These are phyloP conservation scores for Boletus bicolor DNA, from an alignment of 768 basidiomycete genomes.

Conservation along the genomic window DNA sequence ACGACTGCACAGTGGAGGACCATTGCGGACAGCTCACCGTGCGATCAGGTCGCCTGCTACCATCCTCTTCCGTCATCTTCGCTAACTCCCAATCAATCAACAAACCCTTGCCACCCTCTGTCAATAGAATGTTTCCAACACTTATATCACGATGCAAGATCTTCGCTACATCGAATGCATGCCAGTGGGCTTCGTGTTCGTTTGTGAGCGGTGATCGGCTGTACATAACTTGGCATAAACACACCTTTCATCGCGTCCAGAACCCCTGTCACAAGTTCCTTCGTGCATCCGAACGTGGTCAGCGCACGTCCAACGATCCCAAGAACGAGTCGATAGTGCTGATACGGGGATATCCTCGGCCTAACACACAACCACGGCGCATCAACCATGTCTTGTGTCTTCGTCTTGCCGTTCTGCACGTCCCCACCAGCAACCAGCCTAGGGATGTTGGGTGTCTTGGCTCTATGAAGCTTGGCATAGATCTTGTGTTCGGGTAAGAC, in stretches of 20 bases:
- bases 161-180: slow-evolving; percentile 13
- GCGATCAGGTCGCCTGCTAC: background rate
- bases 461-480: background rate
- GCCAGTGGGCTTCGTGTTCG: slow-evolving; percentile 18
- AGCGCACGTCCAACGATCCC: background rate
- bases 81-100: slow-evolving; percentile 26
- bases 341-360: background rate
- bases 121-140: background rate
- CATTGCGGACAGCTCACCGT: background rate
- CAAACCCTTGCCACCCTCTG: background rate
- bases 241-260: background rate
- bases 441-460: slow-evolving; percentile 1
- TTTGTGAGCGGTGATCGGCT: background rate
- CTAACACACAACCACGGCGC: background rate
- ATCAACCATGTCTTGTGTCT: background rate
- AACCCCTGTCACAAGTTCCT: background rate
- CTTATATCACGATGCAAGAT: slow-evolving; percentile 29
- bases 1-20: background rate
- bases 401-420: background rate
- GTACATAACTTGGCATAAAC: background rate
- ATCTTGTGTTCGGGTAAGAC: slow-evolving; percentile 1
- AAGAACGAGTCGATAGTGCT: slow-evolving; percentile 1
- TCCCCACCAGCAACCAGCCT: background rate
- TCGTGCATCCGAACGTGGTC: background rate
- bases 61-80: background rate